A percentile compares a stretch with the other conserved stretches of the same genome.
Evolutionary conservation across 140 eudicot species (phyloP).

Genomic region (Ambrosia hybrid): DNA sequence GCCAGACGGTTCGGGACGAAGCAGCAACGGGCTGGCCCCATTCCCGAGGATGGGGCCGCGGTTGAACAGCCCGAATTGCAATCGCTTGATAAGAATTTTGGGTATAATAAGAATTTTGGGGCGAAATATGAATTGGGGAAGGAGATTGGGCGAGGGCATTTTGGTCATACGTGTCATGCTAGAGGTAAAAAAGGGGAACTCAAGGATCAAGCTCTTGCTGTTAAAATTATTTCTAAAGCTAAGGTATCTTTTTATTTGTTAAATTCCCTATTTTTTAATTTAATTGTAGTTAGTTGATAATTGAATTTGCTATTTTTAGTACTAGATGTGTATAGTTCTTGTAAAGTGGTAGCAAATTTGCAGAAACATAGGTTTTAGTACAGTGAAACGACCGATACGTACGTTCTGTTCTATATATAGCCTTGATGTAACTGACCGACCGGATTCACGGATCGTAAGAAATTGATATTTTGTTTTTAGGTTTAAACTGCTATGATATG

Average conservation of each 20-base stretch:
- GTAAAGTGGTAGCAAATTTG: constrained; percentile 1
- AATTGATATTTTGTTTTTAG: constrained; percentile 2
- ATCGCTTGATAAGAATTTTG: constrained; percentile 82
- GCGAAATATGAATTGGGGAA: constrained; percentile 89
- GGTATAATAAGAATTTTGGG: constrained; percentile 76
- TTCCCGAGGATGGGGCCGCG: constrained; percentile 69
- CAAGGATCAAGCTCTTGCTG: constrained; percentile 74
- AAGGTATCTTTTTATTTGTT: constrained; percentile 47
- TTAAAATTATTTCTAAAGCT: constrained; percentile 78
- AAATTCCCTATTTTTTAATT: not conserved
- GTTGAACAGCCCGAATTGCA: constrained; percentile 39
- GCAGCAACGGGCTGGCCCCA: constrained; percentile 69
- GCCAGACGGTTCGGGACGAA: constrained; percentile 64
- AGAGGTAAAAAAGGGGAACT: constrained; percentile 78
- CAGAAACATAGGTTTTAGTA: not conserved
- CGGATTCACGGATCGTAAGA: not conserved
- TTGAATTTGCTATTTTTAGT: constrained; percentile 10
- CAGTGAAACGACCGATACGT: no score
- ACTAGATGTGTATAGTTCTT: not conserved
- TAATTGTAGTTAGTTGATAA: not conserved
- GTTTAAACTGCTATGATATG: not conserved
- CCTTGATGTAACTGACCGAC: not conserved
- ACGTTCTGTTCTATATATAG: not conserved
- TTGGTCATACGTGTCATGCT: constrained; percentile 93
- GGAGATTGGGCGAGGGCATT: constrained; percentile 96